A percentile compares a stretch with the other conserved stretches of the same genome.
These are phyloP conservation scores for Yarrowia keelungensis DNA, from an alignment of 805 yeast species.

Conservation along the genomic window DNA sequence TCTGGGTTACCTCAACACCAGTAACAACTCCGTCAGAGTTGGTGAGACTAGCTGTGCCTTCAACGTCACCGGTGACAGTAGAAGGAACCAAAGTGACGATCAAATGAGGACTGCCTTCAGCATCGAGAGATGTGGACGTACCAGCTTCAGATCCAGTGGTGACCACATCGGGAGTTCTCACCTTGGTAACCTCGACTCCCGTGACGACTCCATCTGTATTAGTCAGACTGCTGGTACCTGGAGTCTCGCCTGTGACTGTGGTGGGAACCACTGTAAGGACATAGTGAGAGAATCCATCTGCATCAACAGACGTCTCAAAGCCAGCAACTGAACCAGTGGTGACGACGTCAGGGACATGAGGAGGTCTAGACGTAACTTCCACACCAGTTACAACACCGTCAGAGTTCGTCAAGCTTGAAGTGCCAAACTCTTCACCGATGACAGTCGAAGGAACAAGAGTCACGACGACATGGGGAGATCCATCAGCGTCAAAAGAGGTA, in stretches of 20 bases:
- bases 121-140: background rate
- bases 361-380: background rate
- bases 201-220: background rate
- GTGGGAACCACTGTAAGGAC: background rate
- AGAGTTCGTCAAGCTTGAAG: background rate
- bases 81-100: background rate
- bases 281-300: background rate
- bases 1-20: background rate
- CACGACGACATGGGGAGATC: too few relatives aligned
- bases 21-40: background rate
- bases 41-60: background rate
- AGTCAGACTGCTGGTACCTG: background rate
- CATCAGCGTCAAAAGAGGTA: too few relatives aligned
- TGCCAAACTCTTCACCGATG: background rate
- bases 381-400: background rate
- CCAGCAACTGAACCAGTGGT: background rate
- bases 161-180: background rate
- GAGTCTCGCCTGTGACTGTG: background rate
- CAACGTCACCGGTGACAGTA: background rate
- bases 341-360: background rate
- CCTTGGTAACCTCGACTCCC: background rate
- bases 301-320: background rate
- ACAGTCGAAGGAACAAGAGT: background rate
- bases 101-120: background rate
- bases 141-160: constrained; percentile 3